Evolutionary conservation across 2,329 filamentous ascomycete genomes (phyloP).

Genomic region (Canariomyces notabilis): DNA sequence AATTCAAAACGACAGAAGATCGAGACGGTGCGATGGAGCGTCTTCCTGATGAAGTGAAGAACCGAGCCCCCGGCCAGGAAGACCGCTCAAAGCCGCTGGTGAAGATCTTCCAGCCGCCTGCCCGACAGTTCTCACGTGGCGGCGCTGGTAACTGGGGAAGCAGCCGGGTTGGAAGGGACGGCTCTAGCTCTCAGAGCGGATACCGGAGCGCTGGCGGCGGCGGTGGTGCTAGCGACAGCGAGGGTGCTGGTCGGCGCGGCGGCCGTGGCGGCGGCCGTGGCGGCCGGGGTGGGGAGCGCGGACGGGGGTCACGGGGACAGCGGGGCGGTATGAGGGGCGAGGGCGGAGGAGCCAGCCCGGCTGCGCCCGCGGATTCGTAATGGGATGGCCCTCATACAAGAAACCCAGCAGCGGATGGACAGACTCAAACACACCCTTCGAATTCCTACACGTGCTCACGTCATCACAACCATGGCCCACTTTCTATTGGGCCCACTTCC

Average conservation of each 20-base stretch:
- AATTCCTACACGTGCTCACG: no score
- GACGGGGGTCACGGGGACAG: constrained; percentile 50
- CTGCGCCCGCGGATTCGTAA: constrained; percentile 2
- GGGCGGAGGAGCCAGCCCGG: constrained; percentile 47
- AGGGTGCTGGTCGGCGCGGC: constrained; percentile 50
- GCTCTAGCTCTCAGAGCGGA: constrained; percentile 56
- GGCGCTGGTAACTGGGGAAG: constrained; percentile 64
- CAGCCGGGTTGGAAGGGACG: constrained; percentile 55
- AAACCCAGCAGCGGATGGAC: not conserved
- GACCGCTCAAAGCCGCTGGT: constrained; percentile 76
- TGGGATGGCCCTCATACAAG: not conserved
- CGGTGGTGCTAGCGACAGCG: constrained; percentile 68
- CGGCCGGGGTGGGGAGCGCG: constrained; percentile 51
- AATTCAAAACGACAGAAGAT: constrained; percentile 75
- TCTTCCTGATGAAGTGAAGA: constrained; percentile 72
- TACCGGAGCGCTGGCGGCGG: constrained; percentile 83
- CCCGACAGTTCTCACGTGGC: constrained; percentile 54
- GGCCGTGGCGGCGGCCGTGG: constrained; percentile 54
- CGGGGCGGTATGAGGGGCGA: constrained; percentile 58
- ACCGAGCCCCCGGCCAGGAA: constrained; percentile 52
- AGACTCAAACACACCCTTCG: no score
- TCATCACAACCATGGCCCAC: no score
- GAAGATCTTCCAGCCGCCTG: constrained; percentile 71
- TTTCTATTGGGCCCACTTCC: no score
- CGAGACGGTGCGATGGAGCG: constrained; percentile 73